These are phyloP conservation scores for Ceratocystis cubensis DNA, from an alignment of 2,329 filamentous ascomycete genomes.

Conservation along the genomic window DNA sequence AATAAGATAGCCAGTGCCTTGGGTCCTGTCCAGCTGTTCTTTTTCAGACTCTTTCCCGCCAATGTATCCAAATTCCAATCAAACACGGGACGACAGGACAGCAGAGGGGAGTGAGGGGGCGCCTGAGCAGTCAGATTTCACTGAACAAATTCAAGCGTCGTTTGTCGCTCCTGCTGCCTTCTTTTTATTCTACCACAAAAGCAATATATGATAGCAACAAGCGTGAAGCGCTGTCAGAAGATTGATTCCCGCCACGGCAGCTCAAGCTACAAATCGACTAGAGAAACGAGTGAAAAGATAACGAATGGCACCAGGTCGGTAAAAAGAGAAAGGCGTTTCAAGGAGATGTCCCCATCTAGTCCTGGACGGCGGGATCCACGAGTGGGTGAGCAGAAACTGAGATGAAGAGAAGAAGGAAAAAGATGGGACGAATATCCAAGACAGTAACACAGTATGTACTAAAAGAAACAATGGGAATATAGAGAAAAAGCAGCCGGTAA, in stretches of 20 bases:
- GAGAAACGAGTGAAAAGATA: constrained; percentile 12
- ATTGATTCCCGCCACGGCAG: not conserved
- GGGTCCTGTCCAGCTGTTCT: not conserved
- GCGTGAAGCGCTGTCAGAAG: constrained; percentile 17
- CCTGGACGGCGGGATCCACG: constrained; percentile 22
- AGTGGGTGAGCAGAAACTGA: constrained; percentile 18
- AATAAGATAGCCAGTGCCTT: not conserved
- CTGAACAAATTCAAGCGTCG: not conserved
- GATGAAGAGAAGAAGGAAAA: constrained; percentile 21
- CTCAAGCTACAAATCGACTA: constrained; percentile 8
- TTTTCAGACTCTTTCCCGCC: not conserved
- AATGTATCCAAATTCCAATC: not conserved
- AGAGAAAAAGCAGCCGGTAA: not conserved
- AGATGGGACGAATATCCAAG: constrained; percentile 25
- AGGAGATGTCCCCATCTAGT: constrained; percentile 15
- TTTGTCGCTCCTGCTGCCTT: not conserved
- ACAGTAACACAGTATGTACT: constrained; percentile 23
- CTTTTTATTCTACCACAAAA: not conserved
- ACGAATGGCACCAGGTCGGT: constrained; percentile 13
- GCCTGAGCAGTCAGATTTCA: not conserved
- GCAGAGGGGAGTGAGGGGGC: not conserved
- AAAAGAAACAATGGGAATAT: not conserved
- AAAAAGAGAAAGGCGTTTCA: constrained; percentile 16
- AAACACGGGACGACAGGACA: not conserved
- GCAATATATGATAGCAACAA: not conserved